A percentile compares a stretch with the other conserved stretches of the same genome.
Evolutionary conservation across 169 alveolate genomes (phyloP).

Genomic region (Plasmodium chabaudi): DNA sequence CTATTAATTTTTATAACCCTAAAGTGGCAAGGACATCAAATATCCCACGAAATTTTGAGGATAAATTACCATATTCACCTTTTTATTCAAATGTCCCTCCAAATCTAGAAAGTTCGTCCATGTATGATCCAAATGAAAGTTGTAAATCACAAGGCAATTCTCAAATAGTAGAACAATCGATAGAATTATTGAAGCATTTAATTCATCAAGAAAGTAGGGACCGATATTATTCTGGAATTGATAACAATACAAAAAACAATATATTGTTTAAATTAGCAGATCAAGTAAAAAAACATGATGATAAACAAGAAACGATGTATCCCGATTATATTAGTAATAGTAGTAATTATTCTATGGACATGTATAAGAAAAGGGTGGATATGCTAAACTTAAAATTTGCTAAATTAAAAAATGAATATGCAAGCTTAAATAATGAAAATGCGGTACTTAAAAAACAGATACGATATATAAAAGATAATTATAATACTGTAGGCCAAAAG

Average conservation of each 20-base stretch:
- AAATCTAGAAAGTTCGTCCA: constrained; percentile 24
- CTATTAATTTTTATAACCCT: constrained; percentile 34
- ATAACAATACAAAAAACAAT: constrained; percentile 47
- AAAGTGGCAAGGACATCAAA: constrained; percentile 44
- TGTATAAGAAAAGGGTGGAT: constrained; percentile 52
- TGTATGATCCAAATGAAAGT: constrained; percentile 45
- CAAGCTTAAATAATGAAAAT: constrained; percentile 56
- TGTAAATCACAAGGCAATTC: constrained; percentile 61
- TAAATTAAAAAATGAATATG: constrained; percentile 67
- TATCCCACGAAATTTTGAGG: constrained; percentile 37
- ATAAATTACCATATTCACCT: constrained; percentile 18
- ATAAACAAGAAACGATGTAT: background rate
- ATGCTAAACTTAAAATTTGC: constrained; percentile 70
- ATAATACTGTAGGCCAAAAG: constrained; percentile 19
- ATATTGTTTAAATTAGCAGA: constrained; percentile 47
- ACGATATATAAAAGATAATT: constrained; percentile 46
- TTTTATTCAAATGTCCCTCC: constrained; percentile 18
- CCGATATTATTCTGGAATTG: constrained; percentile 5
- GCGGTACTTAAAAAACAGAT: constrained; percentile 52
- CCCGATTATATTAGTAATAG: constrained; percentile 32
- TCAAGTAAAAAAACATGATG: constrained; percentile 38
- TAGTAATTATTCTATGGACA: constrained; percentile 18
- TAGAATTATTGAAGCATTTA: constrained; percentile 70
- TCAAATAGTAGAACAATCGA: constrained; percentile 72
- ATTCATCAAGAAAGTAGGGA: constrained; percentile 57